Percentiles rank a stretch among this genome's conserved stretches.
phyloP scores from a whole-genome alignment of 1,284 basidiomycete genomes.

The Leccinum subspadiceum region DNA sequence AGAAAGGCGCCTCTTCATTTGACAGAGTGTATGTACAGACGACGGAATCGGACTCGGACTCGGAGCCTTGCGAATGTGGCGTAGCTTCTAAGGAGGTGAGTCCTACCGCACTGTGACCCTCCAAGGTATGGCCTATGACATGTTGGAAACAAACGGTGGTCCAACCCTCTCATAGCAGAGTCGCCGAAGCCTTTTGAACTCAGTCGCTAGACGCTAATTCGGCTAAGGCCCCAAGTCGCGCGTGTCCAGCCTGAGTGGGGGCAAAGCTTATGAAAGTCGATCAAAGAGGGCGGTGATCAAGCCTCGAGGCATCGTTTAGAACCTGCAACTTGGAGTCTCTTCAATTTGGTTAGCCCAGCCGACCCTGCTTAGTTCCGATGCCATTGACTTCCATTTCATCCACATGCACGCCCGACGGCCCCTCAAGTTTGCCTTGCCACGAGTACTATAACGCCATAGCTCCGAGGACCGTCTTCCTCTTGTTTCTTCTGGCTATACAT shows the following conservation, averaged over 20 bases:
- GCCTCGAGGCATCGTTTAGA: not conserved
- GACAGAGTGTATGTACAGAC: not conserved
- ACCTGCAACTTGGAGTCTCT: not conserved
- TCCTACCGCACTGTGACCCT: not conserved
- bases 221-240: not conserved
- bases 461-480: not conserved
- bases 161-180: not conserved
- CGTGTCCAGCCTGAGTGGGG: not conserved
- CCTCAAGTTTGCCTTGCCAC: not conserved
- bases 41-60: not conserved
- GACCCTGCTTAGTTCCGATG: not conserved
- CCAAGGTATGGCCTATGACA: not conserved
- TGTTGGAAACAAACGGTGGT: not conserved
- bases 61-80: not conserved
- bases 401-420: not conserved
- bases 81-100: not conserved
- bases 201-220: not conserved
- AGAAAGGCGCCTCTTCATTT: not conserved
- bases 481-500: not conserved
- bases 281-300: not conserved
- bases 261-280: not conserved
- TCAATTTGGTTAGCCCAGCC: not conserved
- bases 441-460: not conserved
- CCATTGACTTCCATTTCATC: not conserved
- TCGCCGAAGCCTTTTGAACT: not conserved